Percentiles rank a stretch among this genome's conserved stretches.
These are phyloP conservation scores for Salvia hispanica DNA, from an alignment of 257 asterid species.

Conservation along the genomic window DNA sequence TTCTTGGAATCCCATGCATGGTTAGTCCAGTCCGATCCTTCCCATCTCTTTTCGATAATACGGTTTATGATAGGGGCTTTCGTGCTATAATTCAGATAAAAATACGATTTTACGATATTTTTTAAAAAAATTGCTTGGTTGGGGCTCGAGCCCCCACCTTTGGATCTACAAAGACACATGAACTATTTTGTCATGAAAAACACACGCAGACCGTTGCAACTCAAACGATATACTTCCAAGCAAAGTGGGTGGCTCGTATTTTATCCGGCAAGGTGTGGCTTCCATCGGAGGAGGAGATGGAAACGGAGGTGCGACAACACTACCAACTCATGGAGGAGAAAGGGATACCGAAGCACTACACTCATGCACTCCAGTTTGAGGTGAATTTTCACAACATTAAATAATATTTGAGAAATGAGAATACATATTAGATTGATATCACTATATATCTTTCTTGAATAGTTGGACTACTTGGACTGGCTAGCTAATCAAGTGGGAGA, in stretches of 20 bases:
- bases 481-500: constrained; percentile 52
- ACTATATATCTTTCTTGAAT: constrained; percentile 8
- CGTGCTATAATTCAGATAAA: no score
- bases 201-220: constrained; percentile 29
- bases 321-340: constrained; percentile 45
- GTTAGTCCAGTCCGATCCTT: constrained; percentile 16
- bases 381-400: background rate
- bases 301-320: constrained; percentile 42
- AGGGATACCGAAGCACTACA: constrained; percentile 47
- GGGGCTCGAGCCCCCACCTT: no score
- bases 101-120: no score
- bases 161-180: no score
- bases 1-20: constrained; percentile 48
- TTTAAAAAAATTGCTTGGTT: no score
- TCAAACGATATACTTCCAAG: constrained; percentile 53
- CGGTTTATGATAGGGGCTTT: no score
- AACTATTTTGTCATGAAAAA: no score
- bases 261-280: constrained; percentile 49
- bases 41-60: background rate
- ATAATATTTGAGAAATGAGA: no score
- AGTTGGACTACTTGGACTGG: constrained; percentile 65
- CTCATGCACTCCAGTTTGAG: constrained; percentile 38
- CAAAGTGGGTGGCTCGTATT: constrained; percentile 61
- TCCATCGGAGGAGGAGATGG: constrained; percentile 55
- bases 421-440: background rate